Conservation (phyloP, 1,284 basidiomycete genomes). For the Puccinia polysora region DNA sequence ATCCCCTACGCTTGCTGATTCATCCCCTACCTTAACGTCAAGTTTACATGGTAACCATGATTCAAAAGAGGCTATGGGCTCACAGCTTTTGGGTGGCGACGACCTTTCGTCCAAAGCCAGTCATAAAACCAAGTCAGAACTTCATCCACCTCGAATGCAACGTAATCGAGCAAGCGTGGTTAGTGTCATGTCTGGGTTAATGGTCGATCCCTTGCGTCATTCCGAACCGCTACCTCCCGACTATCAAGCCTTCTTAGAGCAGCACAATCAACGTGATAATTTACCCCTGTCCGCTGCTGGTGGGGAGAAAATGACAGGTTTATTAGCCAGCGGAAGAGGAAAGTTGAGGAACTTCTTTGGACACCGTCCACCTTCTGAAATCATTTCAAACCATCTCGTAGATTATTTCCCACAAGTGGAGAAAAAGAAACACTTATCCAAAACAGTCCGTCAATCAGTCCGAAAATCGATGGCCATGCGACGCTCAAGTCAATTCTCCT, state of each 20-base stretch:
- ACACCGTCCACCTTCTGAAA: conserved; percentile 90
- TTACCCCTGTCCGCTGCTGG: conserved; percentile 34
- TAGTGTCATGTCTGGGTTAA: conserved; percentile 86
- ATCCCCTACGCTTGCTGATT: conserved; percentile 9
- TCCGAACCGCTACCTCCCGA: conserved; percentile 52
- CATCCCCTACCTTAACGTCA: conserved; percentile 33
- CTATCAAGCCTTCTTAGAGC: conserved; percentile 32
- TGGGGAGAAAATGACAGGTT: conserved; percentile 26
- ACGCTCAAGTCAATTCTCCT: conserved; percentile 27
- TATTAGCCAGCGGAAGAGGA: conserved; percentile 46
- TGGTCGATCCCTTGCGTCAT: conserved; percentile 52
- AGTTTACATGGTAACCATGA: conserved; percentile 11
- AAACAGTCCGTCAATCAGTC: conserved; percentile 61
- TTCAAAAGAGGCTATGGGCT: conserved; percentile 50
- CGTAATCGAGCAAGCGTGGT: conserved; percentile 89
- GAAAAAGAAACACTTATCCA: conserved; percentile 71
- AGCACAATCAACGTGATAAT: conserved; percentile 36
- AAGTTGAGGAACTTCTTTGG: conserved; percentile 94
- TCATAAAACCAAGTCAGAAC: neutral
- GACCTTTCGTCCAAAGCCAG: neutral
- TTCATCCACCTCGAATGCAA: conserved; percentile 57
- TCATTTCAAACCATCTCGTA: conserved; percentile 90
- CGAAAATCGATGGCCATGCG: conserved; percentile 38
- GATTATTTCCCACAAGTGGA: conserved; percentile 95
- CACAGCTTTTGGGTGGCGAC: conserved; percentile 45